Evolutionary conservation across 345 rosid species (phyloP), one percentile per base, ranked within the genome.

Genomic region (Melastoma malabathricum): DNA sequence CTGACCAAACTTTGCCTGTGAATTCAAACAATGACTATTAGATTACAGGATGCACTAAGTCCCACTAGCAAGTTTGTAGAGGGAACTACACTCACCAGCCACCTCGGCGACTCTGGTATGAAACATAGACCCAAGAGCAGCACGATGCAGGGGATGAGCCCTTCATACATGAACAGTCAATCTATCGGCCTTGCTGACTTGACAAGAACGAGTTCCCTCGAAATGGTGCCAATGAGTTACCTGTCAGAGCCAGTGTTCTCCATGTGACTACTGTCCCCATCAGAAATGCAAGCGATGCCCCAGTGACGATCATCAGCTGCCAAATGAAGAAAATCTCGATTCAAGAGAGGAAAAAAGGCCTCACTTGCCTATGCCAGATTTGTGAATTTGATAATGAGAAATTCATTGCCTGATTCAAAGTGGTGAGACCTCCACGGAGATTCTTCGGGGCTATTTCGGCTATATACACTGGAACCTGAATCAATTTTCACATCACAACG

Each of bases 391-490:
- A 43, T n/a, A 50, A 22, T n/a, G 10, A 18, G 8, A 44, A 16
- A 2, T 51, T 57, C 55, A 12, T 18, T 39, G 76, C 85, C 75
- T 79, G 86, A 66, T 90, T 90, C 51, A 83, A 55, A 43, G 98
- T 78, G 44, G 96, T 82, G 44, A 90, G 90, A 44, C 88, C 92
- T 57, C 98, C 94, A 5, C 96, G 71, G 13, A 86, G 92, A 73
- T 83, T 74, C 75, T 76, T 86, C 8, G 98, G 98, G 5, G 98
- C 70, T 60, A 90, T 86, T 72, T 90, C 98, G 51, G 98, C 89
- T 50, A 90, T 82, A 57, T 64, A 90, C 34, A 90, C 72, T 2
- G 96, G 98, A 8, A 90, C 78, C 97, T 86, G 68, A 50, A 55
- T 39, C 44, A 45, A 27, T 27, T 27, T 3, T 27, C 31, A 6